Percentiles rank a stretch among this genome's conserved stretches.
phyloP scores from a whole-genome alignment of 75 land plant species.

The Pinus taeda region DNA sequence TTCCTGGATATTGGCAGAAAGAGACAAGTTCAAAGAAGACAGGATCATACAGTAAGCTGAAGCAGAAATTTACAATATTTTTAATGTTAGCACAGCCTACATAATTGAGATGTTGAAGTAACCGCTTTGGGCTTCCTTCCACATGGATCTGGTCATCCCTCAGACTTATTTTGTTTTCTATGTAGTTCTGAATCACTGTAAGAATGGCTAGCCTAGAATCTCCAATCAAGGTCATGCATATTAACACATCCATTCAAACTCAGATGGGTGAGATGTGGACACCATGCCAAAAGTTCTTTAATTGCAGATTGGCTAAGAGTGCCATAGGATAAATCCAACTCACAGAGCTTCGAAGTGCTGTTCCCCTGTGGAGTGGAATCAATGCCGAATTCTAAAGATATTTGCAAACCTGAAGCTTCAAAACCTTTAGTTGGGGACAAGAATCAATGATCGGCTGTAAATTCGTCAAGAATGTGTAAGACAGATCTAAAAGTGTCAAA shows the following conservation, averaged over 20 bases:
- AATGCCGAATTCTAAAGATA: slow-evolving; percentile 73
- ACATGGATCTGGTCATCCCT: slow-evolving; percentile 2
- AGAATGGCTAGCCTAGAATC: slow-evolving; percentile 8
- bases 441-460: too few species aligned
- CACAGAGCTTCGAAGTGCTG: slow-evolving; percentile 77
- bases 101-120: slow-evolving; percentile 79
- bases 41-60: slow-evolving; percentile 56
- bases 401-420: too few species aligned
- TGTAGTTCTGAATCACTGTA: background rate
- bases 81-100: slow-evolving; percentile 91
- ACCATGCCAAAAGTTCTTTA: slow-evolving; percentile 67
- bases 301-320: slow-evolving; percentile 74
- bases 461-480: too few species aligned
- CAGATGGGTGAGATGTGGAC: slow-evolving; percentile 80
- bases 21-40: slow-evolving; percentile 72
- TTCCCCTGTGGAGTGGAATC: slow-evolving; percentile 73
- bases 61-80: slow-evolving; percentile 64
- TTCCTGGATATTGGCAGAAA: slow-evolving; percentile 84
- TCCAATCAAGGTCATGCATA: slow-evolving; percentile 83
- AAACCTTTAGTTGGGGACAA: too few species aligned
- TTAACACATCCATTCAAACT: slow-evolving; percentile 85
- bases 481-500: too few species aligned
- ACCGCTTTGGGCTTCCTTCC: slow-evolving; percentile 15
- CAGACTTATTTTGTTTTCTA: slow-evolving; percentile 6
- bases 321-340: slow-evolving; percentile 88